Percentiles rank a stretch among this genome's conserved stretches.
phyloP scores from a whole-genome alignment of 1,284 basidiomycete species.

The Ceratobasidium sp. region DNA sequence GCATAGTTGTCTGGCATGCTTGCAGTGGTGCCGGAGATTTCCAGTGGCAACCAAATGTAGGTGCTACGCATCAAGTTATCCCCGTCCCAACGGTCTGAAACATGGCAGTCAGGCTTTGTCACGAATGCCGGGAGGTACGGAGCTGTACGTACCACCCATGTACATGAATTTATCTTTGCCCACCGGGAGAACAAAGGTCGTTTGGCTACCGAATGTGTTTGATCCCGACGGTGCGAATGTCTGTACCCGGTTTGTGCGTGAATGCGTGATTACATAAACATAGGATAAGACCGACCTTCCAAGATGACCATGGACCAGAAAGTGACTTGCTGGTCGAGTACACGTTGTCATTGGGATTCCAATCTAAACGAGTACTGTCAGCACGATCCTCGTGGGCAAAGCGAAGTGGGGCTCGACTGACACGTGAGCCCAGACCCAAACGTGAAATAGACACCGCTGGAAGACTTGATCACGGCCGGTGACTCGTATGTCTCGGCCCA shows the following conservation, averaged over 20 bases:
- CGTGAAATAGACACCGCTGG: neutral
- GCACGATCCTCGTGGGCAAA: no score
- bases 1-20: constrained; percentile 47
- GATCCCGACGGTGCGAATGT: constrained; percentile 47
- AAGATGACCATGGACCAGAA: constrained; percentile 48
- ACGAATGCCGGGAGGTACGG: neutral
- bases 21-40: constrained; percentile 47
- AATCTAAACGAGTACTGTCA: constrained; percentile 23
- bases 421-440: constrained; percentile 48
- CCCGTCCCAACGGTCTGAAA: constrained; percentile 49
- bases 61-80: constrained; percentile 6
- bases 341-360: constrained; percentile 49
- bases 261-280: neutral
- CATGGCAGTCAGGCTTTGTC: neutral
- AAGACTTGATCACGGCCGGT: constrained; percentile 48
- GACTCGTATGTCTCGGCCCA: constrained; percentile 46
- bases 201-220: constrained; percentile 46
- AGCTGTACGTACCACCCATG: constrained; percentile 46
- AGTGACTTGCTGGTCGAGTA: constrained; percentile 46
- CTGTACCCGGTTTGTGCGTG: neutral
- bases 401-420: neutral
- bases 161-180: constrained; percentile 48
- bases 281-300: constrained; percentile 40
- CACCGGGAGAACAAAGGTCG: constrained; percentile 6
- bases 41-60: constrained; percentile 48